These are phyloP conservation scores for Brachypodium distachyon DNA, from an alignment of 202 grass and related monocot species.

Conservation along the genomic window DNA sequence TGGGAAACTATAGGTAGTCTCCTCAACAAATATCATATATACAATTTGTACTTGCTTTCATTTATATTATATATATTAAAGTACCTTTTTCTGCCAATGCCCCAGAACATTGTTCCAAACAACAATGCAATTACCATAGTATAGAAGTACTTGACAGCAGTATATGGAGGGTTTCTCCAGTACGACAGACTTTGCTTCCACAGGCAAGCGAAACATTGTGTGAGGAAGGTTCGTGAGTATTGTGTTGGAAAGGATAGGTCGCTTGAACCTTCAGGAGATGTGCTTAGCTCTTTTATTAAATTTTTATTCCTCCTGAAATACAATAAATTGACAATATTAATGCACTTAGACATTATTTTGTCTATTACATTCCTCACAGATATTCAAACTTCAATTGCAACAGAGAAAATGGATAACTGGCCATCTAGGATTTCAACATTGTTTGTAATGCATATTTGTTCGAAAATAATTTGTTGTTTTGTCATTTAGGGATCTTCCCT, in stretches of 20 bases:
- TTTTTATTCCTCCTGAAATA: constrained; percentile 54
- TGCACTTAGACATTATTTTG: background rate
- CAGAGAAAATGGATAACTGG: background rate
- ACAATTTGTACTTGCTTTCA: background rate
- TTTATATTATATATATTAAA: constrained; percentile 3
- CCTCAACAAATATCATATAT: background rate
- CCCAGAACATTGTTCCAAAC: constrained; percentile 85
- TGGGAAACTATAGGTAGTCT: background rate
- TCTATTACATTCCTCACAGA: background rate
- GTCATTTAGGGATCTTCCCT: background rate
- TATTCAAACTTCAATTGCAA: background rate
- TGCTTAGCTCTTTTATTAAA: constrained; percentile 60
- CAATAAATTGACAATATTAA: background rate
- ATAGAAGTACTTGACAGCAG: constrained; percentile 67
- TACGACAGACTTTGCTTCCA: constrained; percentile 83
- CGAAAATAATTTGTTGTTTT: background rate
- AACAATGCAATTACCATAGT: constrained; percentile 61
- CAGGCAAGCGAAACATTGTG: constrained; percentile 63
- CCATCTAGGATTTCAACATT: background rate
- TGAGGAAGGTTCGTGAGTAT: constrained; percentile 54
- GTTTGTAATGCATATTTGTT: background rate
- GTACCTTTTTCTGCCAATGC: constrained; percentile 73
- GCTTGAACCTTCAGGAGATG: constrained; percentile 53
- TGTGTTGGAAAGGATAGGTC: constrained; percentile 59
- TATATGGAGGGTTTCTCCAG: constrained; percentile 74